Evolutionary conservation across 495 filamentous ascomycete genomes (phyloP), one percentile per base, ranked within the genome.

Genomic region (Gamarada debralockiae): DNA sequence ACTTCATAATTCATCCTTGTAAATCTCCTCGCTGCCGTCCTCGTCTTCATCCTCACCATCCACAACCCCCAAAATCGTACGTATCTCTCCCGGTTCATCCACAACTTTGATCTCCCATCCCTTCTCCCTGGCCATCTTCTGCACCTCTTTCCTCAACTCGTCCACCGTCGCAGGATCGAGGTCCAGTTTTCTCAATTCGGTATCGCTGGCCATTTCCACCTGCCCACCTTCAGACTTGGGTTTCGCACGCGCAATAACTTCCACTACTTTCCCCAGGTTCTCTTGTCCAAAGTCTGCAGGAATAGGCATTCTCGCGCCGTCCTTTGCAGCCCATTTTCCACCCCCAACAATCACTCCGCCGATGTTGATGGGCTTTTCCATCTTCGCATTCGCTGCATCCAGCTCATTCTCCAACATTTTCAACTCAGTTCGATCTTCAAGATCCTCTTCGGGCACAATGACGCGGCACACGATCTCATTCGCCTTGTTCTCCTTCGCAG

Each of bases 401-500:
- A 55, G 60, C 52, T 53, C 76, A 0, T 51, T 48, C 27, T 58
- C 57, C 22, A 50, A 7, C 1, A 69, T 40, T 53, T 65, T 25
- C 59, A 60, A 22, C 66, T 70, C 10, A 58, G 59, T 7, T 65
- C 68, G 53, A 25, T 50, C 37, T 8, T n/a, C 25, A 1, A 63
- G 14, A 13, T 60, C 61, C 9, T 72, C 68, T 3, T 69, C 71
- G 18, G 72, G 70, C 23, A 71, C 59, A 68, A 47, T 42, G 67
- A 66, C 56, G 69, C 79, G 78, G 62, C 93, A 98, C 52, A 81
- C 79, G 29, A 98, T 90, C 2, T 79, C 64, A 63, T 96, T 82
- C 5, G 90, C 83, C 48, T 83, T 82, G 53, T 85, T 86, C 47
- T 89, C 82, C 52, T 90, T 85, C 1, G 91, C 89, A 8, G 92